These are phyloP conservation scores for Paramecium sexaurelia DNA, from an alignment of 73 alveolate genomes.

Conservation along the genomic window DNA sequence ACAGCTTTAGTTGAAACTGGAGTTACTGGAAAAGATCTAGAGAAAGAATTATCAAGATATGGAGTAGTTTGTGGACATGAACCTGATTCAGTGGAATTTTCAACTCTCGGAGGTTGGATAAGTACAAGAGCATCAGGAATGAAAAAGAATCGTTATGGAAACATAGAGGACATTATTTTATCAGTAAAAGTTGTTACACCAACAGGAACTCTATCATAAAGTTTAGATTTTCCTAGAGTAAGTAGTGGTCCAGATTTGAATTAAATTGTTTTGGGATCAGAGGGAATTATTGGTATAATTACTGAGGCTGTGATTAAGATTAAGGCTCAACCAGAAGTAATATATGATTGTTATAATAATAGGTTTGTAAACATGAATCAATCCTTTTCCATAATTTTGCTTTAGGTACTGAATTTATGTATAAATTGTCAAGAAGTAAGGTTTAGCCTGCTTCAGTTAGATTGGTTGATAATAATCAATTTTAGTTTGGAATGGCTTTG, in stretches of 20 bases:
- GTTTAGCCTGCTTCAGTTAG: constrained; percentile 90
- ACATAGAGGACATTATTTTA: constrained; percentile 90
- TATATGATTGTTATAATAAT: background rate
- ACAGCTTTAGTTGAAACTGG: constrained; percentile 94
- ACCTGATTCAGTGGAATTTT: constrained; percentile 91
- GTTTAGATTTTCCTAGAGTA: constrained; percentile 85
- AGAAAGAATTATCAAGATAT: constrained; percentile 83
- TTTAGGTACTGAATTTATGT: constrained; percentile 86
- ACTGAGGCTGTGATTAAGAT: constrained; percentile 88
- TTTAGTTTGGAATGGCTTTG: constrained; percentile 85
- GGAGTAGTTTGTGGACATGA: constrained; percentile 94
- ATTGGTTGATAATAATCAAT: constrained; percentile 87
- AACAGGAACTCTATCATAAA: constrained; percentile 75
- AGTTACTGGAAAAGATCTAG: constrained; percentile 88
- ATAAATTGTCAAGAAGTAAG: constrained; percentile 75
- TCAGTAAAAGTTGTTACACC: constrained; percentile 85
- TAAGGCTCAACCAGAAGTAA: constrained; percentile 78
- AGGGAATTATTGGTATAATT: constrained; percentile 86
- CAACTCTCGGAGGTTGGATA: constrained; percentile 93
- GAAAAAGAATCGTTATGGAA: constrained; percentile 95
- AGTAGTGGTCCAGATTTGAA: constrained; percentile 89
- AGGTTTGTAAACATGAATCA: constrained; percentile 77
- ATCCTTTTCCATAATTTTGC: constrained; percentile 88
- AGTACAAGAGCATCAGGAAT: constrained; percentile 94
- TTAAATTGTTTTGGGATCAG: constrained; percentile 82